Percentiles rank a stretch among this genome's conserved stretches.
These are phyloP conservation scores for Trichoderma asperelloides DNA, from an alignment of 495 filamentous ascomycete species.

Conservation along the genomic window DNA sequence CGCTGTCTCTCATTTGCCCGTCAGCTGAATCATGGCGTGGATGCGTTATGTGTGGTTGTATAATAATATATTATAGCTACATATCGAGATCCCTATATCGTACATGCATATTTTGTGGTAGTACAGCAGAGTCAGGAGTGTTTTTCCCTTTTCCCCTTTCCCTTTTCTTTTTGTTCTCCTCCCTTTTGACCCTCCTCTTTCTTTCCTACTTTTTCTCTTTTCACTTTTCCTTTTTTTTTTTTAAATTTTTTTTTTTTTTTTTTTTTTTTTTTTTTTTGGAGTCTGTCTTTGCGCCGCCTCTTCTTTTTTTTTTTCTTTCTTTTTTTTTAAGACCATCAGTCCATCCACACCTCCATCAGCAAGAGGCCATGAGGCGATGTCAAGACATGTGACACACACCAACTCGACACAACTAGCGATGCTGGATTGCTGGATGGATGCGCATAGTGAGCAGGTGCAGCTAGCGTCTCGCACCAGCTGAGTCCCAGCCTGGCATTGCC, in stretches of 20 bases:
- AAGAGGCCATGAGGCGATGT: background rate
- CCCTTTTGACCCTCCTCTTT: no score
- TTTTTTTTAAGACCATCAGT: background rate
- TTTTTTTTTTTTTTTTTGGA: background rate
- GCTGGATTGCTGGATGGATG: background rate
- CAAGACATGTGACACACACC: slow-evolving; percentile 1
- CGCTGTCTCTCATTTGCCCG: background rate
- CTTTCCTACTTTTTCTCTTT: no score
- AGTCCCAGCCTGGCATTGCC: background rate
- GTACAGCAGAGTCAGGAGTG: background rate
- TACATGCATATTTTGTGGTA: background rate
- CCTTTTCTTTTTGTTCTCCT: background rate
- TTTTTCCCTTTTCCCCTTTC: background rate
- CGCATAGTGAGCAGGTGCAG: background rate
- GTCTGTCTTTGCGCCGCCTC: background rate
- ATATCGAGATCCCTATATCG: background rate
- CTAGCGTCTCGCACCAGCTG: background rate
- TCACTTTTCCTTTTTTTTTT: no score
- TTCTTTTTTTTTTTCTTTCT: background rate
- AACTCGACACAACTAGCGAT: background rate
- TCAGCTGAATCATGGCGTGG: background rate
- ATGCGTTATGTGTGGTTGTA: background rate
- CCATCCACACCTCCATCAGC: background rate
- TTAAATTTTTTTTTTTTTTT: background rate
- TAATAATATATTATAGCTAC: background rate